phyloP scores from a whole-genome alignment of 805 yeast genomes.

The Pichia thaimueangensis region DNA sequence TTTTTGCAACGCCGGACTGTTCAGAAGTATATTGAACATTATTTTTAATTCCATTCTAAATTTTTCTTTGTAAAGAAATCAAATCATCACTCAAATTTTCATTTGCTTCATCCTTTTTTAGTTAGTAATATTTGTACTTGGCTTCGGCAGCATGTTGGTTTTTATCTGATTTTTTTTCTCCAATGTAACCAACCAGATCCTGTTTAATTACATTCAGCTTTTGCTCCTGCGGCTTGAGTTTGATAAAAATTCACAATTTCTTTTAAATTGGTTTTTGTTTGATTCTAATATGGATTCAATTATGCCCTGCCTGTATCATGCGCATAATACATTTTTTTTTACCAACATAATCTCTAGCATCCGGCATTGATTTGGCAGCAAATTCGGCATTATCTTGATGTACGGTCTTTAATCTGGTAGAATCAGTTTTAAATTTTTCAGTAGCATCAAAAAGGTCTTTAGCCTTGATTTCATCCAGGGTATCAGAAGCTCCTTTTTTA shows the following conservation, averaged over 20 bases:
- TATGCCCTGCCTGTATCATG: not conserved
- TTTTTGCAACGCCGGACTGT: no score
- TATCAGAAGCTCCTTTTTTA: not conserved
- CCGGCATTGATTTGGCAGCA: not conserved
- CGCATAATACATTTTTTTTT: not conserved
- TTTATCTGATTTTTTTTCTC: slow-evolving; percentile 2
- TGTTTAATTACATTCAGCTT: not conserved
- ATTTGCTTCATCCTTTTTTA: not conserved
- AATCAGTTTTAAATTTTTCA: not conserved
- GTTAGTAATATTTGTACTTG: not conserved
- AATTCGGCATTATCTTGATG: not conserved
- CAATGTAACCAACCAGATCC: not conserved
- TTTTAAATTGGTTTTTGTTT: not conserved
- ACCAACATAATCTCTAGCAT: not conserved
- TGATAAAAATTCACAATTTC: slow-evolving; percentile 2
- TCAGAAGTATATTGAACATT: not conserved
- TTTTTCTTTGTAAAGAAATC: not conserved
- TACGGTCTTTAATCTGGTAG: not conserved
- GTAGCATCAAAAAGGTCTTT: not conserved
- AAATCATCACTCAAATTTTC: not conserved
- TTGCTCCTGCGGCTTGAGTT: slow-evolving; percentile 2
- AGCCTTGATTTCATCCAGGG: not conserved
- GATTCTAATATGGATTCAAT: not conserved
- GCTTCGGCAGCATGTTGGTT: not conserved
- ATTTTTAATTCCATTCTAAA: not conserved